Evolutionary conservation across 345 rosid genomes (phyloP), one percentile per base, ranked within the genome.

Genomic region (Raphanus raphanistrum): DNA sequence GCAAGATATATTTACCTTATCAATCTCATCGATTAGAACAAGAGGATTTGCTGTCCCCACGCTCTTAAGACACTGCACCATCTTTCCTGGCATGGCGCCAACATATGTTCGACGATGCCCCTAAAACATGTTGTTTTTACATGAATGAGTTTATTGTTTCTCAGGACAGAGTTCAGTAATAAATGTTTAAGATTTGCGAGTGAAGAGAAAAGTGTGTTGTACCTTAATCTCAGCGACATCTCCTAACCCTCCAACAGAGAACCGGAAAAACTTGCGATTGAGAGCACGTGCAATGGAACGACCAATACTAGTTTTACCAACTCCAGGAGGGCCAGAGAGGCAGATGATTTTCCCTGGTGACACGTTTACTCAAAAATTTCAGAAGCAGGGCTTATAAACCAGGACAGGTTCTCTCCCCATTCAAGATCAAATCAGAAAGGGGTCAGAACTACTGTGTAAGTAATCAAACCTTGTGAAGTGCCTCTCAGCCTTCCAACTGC

Each of bases 201-300:
- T 8, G 58, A 38, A 79, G 41, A n/a, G 35, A 29, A 21, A 43
- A n/a, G n/a, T n/a, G 35, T 35, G 32, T 45, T 50, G 26, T 85
- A 96, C 99, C 98, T 96, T 96, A 83, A 96, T 96, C 90, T 96
- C 99, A 25, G 99, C 97, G 25, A 96, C 99, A 87, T 96, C 99
- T 71, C 94, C 85, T 74, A 96, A 84, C 29, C 99, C 98, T 84
- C 99, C 99, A 76, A 96, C 98, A 60, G 99, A 96, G 82, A 96
- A 96, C 80, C 99, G 89, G 78, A 84, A 96, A 83, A 96, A 96
- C 59, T 96, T 89, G 21, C 97, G 90, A 75, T 96, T 87, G 82
- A 96, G 86, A 80, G 99, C 96, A 60, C 95, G 96, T 36, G 99
- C 98, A 85, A 96, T 89, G 48, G 99, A 96, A 48, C 96, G 94